phyloP scores from a whole-genome alignment of 495 filamentous ascomycete genomes.

The Neurospora sublineolata region DNA sequence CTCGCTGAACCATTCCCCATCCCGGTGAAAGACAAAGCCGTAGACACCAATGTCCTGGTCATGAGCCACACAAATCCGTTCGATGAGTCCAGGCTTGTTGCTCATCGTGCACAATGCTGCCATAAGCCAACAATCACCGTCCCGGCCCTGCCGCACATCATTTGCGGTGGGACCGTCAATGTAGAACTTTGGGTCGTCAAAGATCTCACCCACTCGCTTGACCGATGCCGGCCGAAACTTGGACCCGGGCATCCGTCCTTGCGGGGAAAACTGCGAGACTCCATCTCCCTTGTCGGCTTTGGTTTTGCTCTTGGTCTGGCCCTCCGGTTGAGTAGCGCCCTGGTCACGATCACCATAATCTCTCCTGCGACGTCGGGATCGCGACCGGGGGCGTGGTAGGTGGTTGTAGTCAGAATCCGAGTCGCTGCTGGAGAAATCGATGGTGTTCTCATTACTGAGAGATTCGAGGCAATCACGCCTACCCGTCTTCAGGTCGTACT shows the following conservation, averaged over 20 bases:
- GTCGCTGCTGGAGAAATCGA: conserved; percentile 3
- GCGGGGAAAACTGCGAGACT: background rate
- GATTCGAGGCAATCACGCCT: conserved; percentile 52
- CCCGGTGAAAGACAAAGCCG: conserved; percentile 87
- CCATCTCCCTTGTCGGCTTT: background rate
- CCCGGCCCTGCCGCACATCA: conserved; percentile 66
- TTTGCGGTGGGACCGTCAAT: conserved; percentile 73
- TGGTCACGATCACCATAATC: background rate
- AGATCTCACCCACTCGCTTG: conserved; percentile 69
- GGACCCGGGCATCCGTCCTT: conserved; percentile 9
- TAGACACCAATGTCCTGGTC: conserved; percentile 81
- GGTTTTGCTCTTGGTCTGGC: background rate
- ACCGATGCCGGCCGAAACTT: conserved; percentile 47
- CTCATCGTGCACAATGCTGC: conserved; percentile 74
- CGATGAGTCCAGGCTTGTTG: conserved; percentile 68
- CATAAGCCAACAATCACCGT: conserved; percentile 89
- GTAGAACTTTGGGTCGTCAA: conserved; percentile 76
- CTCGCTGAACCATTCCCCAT: conserved; percentile 85
- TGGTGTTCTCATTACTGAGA: conserved; percentile 27
- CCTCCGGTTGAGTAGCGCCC: background rate
- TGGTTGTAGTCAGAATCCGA: conserved; percentile 4
- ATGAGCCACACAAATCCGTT: conserved; percentile 69
- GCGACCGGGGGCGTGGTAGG: background rate
- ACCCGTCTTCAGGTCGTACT: conserved; percentile 58
- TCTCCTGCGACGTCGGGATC: background rate